Base-by-base conservation (phyloP, 306 rosid species). In the Geum urbanum region DNA sequence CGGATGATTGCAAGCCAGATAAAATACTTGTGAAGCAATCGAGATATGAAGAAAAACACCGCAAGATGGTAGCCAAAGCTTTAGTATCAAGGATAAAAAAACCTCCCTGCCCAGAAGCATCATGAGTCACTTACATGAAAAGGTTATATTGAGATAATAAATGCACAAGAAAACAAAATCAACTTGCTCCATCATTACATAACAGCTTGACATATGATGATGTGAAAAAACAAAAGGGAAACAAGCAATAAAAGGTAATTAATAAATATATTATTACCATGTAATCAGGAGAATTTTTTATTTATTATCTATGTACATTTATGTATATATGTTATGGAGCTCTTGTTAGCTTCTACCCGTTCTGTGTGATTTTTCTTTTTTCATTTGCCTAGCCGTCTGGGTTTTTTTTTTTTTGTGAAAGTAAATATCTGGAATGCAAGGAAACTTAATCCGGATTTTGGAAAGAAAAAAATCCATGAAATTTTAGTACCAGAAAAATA, bases 21-120 rank as follows among this genome's bases (percentile, higher is more conserved):
- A 79, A 44, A 70, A 84, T 78, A 84, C 82, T 78, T 68, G 76
- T 35, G 57, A 83, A 67, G 76, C 67, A 80, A 37, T 67, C 58
- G 69, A 68, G 74, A 80, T 90, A 90, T 41, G 84, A 74, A 48
- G 81, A 67, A 81, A 73, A 81, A 73, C 70, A 77, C 52, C 49
- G 71, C 80, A 74, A 22, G 59, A 86, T 86, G 78, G 72, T 74
- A 27, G 82, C 86, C 85, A 86, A 70, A 76, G 89, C 81, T 70
- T 81, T 45, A 61, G 90, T 75, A 78, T 90, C 96, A 75, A 92
- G 85, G 80, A 88, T 78, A 72, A 92, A 19, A 56, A 78, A 13
- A 79, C 96, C 97, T 58, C 91, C 98, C 98, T 92, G 96, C 85
- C 66, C 80, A 63, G 76, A 67, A 80, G 74, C 72, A 82, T 68